These are phyloP conservation scores for Bolboschoenus planiculmis DNA, from an alignment of 176 grass and related monocot genomes.

Conservation along the genomic window DNA sequence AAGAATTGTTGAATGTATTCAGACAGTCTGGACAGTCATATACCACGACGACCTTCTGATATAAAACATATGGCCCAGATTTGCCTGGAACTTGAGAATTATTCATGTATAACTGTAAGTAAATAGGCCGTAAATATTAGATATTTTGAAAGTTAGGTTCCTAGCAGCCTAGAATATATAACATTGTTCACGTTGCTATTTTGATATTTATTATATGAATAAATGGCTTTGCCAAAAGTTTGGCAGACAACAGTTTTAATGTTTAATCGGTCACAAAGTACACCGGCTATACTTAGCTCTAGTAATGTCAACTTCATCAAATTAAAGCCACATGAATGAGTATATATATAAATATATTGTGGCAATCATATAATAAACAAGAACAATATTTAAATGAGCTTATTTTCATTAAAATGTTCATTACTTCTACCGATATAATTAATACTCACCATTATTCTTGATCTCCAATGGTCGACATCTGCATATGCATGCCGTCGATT, in stretches of 20 bases:
- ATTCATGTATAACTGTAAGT: neutral
- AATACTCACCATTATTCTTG: neutral
- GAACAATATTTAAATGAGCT: neutral
- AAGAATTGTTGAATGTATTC: neutral
- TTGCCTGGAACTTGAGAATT: neutral
- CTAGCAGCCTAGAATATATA: neutral
- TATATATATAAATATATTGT: no score
- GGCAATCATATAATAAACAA: neutral
- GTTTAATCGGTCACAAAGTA: neutral
- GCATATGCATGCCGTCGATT: conserved; percentile 22
- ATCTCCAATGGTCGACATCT: neutral
- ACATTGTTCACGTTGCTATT: neutral
- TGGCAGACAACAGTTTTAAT: neutral
- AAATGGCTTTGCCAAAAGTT: neutral
- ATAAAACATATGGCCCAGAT: neutral
- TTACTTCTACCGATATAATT: neutral
- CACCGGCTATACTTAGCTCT: neutral
- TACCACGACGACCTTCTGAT: neutral
- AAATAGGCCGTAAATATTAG: neutral
- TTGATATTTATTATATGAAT: neutral
- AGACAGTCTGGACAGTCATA: neutral
- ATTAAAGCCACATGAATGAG: neutral
- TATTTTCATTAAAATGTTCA: neutral
- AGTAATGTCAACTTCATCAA: neutral
- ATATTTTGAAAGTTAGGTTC: neutral